A percentile compares a stretch with the other conserved stretches of the same genome.
These are phyloP conservation scores for Aristolochia fimbriata DNA, from an alignment of 164 flowering plant species.

Conservation along the genomic window DNA sequence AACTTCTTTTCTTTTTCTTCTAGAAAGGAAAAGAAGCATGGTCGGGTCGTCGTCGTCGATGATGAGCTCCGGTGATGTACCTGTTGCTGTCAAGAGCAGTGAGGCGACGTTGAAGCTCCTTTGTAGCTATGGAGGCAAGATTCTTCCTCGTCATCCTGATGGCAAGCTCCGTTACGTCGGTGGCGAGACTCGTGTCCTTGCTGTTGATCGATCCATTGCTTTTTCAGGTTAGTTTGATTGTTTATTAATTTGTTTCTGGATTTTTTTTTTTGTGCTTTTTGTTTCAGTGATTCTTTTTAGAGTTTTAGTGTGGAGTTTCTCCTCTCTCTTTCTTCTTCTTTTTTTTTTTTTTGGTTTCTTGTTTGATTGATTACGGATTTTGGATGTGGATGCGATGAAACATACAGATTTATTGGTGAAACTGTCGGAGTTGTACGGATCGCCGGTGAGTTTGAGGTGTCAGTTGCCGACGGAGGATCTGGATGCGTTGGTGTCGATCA, in stretches of 20 bases:
- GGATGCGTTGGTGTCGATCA: slow-evolving; percentile 76
- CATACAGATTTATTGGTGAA: slow-evolving; percentile 62
- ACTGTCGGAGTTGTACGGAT: slow-evolving; percentile 67
- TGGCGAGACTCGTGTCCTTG: slow-evolving; percentile 76
- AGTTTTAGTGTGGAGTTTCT: too few species aligned
- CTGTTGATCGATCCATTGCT: slow-evolving; percentile 62
- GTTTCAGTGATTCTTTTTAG: background rate
- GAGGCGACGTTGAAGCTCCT: slow-evolving; percentile 49
- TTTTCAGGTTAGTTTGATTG: slow-evolving; percentile 31
- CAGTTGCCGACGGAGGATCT: slow-evolving; percentile 84
- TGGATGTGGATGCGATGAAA: background rate
- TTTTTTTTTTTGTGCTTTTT: background rate
- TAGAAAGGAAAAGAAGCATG: background rate
- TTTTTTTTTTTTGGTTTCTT: background rate
- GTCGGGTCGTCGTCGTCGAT: background rate
- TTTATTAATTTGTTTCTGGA: background rate
- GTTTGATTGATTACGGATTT: background rate
- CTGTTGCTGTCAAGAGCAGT: background rate
- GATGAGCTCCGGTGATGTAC: background rate
- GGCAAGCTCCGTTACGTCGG: slow-evolving; percentile 91
- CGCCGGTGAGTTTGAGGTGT: slow-evolving; percentile 56
- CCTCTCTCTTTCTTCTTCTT: background rate
- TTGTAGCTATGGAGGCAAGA: slow-evolving; percentile 90
- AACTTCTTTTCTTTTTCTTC: too few species aligned
- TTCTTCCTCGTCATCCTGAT: slow-evolving; percentile 81